These are phyloP conservation scores for Cylindrotheca fusiformis DNA, from an alignment of 108 stramenopile species.

Conservation along the genomic window DNA sequence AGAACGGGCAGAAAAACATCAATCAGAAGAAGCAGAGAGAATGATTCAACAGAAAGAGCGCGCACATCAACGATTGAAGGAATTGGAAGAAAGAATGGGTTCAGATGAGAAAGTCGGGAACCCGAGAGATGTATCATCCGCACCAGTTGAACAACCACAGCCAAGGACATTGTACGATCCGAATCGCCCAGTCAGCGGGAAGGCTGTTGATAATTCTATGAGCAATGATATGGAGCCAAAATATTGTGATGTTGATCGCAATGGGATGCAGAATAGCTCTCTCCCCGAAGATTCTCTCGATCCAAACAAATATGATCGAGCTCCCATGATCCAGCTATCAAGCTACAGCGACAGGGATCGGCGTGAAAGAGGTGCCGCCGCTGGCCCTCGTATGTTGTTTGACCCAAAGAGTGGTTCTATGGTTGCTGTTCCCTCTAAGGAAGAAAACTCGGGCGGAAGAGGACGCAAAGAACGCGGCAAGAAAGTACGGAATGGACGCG, in stretches of 20 bases:
- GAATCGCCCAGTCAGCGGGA: slow-evolving; percentile 39
- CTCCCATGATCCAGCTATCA: slow-evolving; percentile 61
- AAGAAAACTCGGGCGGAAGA: slow-evolving; percentile 17
- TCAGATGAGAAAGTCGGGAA: slow-evolving; percentile 8
- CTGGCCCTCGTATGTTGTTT: slow-evolving; percentile 76
- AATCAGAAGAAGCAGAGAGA: slow-evolving; percentile 56
- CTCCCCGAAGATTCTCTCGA: background rate
- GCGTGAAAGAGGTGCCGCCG: slow-evolving; percentile 45
- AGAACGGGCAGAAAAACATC: slow-evolving; percentile 55
- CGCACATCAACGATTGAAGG: slow-evolving; percentile 49
- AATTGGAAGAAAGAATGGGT: slow-evolving; percentile 59
- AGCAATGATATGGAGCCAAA: background rate
- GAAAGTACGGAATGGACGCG: slow-evolving; percentile 30
- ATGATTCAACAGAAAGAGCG: slow-evolving; percentile 41
- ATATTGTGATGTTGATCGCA: background rate
- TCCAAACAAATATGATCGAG: slow-evolving; percentile 10
- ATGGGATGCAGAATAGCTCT: background rate
- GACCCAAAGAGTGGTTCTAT: slow-evolving; percentile 88
- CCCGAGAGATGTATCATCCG: too few relatives aligned
- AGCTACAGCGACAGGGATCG: slow-evolving; percentile 75
- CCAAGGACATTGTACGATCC: slow-evolving; percentile 56
- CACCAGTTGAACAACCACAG: too few relatives aligned
- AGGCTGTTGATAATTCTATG: background rate
- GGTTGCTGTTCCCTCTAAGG: slow-evolving; percentile 58
- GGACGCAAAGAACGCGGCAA: slow-evolving; percentile 21